Conservation (phyloP, 176 grass and related monocot genomes). For the Pontederia paniculata region DNA sequence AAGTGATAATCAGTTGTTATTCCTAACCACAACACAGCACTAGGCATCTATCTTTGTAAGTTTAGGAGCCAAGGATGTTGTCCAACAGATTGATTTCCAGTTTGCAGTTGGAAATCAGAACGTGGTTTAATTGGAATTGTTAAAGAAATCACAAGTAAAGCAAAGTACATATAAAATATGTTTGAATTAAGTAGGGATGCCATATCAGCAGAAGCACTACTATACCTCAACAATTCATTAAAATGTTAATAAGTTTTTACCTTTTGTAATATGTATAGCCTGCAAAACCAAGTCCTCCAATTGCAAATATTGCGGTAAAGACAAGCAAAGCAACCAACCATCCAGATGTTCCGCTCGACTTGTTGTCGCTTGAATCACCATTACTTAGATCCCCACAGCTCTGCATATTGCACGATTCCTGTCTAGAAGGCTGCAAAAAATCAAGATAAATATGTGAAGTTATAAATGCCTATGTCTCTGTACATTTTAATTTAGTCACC, state of each 20-base stretch:
- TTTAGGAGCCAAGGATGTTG: no score
- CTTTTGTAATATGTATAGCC: slow-evolving; percentile 49
- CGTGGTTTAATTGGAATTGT: no score
- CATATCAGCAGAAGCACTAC: neutral
- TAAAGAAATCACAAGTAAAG: neutral
- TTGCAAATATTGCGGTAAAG: slow-evolving; percentile 36
- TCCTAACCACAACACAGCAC: no score
- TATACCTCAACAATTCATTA: slow-evolving; percentile 2
- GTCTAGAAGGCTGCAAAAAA: slow-evolving; percentile 38
- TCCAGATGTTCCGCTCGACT: slow-evolving; percentile 38
- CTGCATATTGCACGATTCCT: slow-evolving; percentile 59
- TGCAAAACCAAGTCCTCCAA: slow-evolving; percentile 39
- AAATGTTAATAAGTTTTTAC: slow-evolving; percentile 14
- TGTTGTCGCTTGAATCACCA: slow-evolving; percentile 23
- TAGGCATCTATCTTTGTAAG: no score
- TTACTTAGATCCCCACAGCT: slow-evolving; percentile 32
- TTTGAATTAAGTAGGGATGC: neutral
- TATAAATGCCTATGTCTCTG: neutral
- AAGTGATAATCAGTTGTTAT: no score
- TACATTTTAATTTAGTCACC: no score
- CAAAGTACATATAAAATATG: neutral
- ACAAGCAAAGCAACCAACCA: slow-evolving; percentile 60
- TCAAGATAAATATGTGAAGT: slow-evolving; percentile 1
- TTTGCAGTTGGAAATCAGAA: no score
- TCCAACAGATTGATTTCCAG: no score